Evolutionary conservation across 1,139 yeast genomes (phyloP).

Genomic region (Saccharomyces pastorianus): DNA sequence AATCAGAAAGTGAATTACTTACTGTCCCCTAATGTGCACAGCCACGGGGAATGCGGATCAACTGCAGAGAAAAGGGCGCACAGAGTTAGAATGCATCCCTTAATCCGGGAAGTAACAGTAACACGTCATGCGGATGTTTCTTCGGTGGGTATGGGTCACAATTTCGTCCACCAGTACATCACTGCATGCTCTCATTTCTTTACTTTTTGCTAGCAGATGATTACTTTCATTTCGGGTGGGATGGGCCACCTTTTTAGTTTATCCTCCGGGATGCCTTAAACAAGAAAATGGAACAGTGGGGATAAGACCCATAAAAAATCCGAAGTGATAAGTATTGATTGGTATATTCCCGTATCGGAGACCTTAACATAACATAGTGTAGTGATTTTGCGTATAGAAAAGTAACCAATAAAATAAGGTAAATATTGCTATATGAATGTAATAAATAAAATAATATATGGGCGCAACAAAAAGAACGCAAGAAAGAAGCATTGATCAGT

Average conservation of each 20-base stretch:
- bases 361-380: background rate
- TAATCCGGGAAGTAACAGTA: background rate
- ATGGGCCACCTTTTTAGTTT: background rate
- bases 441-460: background rate
- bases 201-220: background rate
- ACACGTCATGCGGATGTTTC: background rate
- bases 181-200: background rate
- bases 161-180: background rate
- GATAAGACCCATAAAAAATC: background rate
- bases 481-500: background rate
- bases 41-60: background rate
- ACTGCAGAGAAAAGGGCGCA: background rate
- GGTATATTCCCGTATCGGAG: background rate
- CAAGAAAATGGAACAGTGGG: background rate
- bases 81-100: background rate
- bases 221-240: background rate
- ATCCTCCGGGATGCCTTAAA: background rate
- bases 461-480: background rate
- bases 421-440: background rate
- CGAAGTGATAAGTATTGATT: too few relatives aligned
- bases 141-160: background rate
- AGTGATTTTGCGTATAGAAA: background rate
- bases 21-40: background rate
- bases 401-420: background rate
- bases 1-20: background rate